Percentiles rank a stretch among this genome's conserved stretches.
phyloP scores from a whole-genome alignment of 805 yeast genomes.

The Yarrowia bubula region DNA sequence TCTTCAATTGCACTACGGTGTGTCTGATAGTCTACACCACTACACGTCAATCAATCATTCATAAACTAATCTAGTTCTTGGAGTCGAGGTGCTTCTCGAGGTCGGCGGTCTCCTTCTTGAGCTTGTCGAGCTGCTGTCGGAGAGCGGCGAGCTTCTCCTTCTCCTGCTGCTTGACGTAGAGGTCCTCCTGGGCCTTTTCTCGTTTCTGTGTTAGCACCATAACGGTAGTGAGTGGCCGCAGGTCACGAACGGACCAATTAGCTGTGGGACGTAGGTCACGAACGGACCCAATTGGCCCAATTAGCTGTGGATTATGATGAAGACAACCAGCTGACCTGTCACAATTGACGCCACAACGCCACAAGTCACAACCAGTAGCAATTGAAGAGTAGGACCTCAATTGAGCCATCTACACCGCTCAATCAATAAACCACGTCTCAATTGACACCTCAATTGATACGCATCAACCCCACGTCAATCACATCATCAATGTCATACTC shows the following conservation, averaged over 20 bases:
- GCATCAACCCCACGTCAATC: background rate
- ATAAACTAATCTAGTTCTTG: background rate
- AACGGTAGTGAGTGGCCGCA: background rate
- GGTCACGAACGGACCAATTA: too few relatives aligned
- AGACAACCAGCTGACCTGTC: too few relatives aligned
- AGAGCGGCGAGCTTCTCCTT: constrained; percentile 78
- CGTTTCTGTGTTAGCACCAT: constrained; percentile 53
- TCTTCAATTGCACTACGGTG: too few relatives aligned
- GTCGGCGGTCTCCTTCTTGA: constrained; percentile 54
- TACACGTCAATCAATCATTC: background rate
- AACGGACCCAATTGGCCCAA: background rate
- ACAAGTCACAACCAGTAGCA: too few relatives aligned
- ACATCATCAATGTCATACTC: background rate
- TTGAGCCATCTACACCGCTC: too few relatives aligned
- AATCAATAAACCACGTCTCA: too few relatives aligned
- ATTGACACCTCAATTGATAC: too few relatives aligned
- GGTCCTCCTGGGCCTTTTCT: constrained; percentile 89
- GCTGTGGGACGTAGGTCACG: background rate
- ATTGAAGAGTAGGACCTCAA: too few relatives aligned
- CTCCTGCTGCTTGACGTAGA: constrained; percentile 83
- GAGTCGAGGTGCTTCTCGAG: constrained; percentile 45
- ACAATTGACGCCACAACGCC: too few relatives aligned
- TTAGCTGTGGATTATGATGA: too few relatives aligned
- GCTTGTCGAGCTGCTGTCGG: constrained; percentile 43
- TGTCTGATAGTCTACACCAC: too few relatives aligned